Base-by-base conservation (phyloP, 441 rosid species). In the Populus tomentosa region DNA sequence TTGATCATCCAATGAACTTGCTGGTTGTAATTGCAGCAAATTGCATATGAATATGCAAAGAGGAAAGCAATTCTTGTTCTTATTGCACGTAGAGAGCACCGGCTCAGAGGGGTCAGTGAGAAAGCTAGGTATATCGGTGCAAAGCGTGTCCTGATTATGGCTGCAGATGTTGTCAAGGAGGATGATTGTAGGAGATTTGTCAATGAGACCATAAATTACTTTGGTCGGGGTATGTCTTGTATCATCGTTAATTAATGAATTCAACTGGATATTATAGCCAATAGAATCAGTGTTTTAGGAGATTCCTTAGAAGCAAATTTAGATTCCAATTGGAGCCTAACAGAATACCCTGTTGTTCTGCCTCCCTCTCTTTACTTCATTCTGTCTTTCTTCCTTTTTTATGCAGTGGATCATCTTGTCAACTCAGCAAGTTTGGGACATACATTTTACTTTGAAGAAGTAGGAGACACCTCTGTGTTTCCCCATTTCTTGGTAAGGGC, bases 81-180 rank as follows among this genome's bases (percentile, higher is more conserved):
- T 77, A 90, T 93, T 70, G 97, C 99, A 0, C 77, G 98, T 63
- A 88, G 98, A 85, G 99, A 89, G 78, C 70, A 87, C 42, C 80
- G 98, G 53, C 85, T 93, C 3, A 83, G 82, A 75, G 87, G 87
- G 23, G 91, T 95, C 68, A 85, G 94, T 63, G 88, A 85, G 80
- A 89, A 85, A 56, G 96, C 99, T 6, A 87, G 84, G 77, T 32
- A 18, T 10, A 38, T 87, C 1, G 99, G 99, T 23, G 94, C 95
- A 62, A 91, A 84, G 74, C 87, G 89, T 71, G 95, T 87, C 42
- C 80, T 87, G 77, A 78, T 84, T 26, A 82, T 92, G 77, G 98
- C 97, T 73, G 97, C 98, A 14, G 99, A 93, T 79, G 98, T 93
- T 18, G 91, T 93, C 42, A 93, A 87, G 87, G 97, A 92, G 85